A percentile compares a stretch with the other conserved stretches of the same genome.
phyloP scores from a whole-genome alignment of 2,329 filamentous ascomycete species.

The Pseudocercospora pini-densiflorae region DNA sequence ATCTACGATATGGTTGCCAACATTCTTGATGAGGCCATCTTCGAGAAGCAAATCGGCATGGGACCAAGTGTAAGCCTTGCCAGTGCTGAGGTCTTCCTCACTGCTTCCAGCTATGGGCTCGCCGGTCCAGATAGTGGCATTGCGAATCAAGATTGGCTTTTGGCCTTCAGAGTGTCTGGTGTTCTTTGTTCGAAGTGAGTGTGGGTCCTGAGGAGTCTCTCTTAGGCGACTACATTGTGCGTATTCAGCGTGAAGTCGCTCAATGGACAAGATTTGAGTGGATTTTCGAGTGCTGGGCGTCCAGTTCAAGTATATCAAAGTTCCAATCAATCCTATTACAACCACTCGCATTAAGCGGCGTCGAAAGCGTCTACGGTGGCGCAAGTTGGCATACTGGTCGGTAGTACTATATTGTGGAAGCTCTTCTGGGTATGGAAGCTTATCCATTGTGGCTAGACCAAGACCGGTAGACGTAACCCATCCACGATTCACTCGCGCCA shows the following conservation, averaged over 20 bases:
- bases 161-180: slow-evolving; percentile 64
- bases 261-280: slow-evolving; percentile 50
- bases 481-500: neutral
- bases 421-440: neutral
- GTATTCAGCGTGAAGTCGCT: slow-evolving; percentile 60
- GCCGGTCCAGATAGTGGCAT: slow-evolving; percentile 69
- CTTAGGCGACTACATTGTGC: slow-evolving; percentile 61
- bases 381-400: neutral
- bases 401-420: neutral
- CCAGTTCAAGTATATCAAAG: neutral
- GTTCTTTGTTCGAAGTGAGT: slow-evolving; percentile 61
- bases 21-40: slow-evolving; percentile 63
- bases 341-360: neutral
- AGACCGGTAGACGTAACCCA: neutral
- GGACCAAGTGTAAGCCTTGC: slow-evolving; percentile 65
- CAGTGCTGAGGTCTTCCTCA: slow-evolving; percentile 59
- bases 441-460: neutral
- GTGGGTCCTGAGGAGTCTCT: slow-evolving; percentile 60
- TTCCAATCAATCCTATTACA: neutral
- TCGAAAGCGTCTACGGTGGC: neutral
- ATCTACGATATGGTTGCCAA: slow-evolving; percentile 52
- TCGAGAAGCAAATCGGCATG: slow-evolving; percentile 65
- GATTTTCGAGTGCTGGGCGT: neutral
- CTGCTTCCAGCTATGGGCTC: slow-evolving; percentile 61
- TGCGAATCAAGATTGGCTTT: slow-evolving; percentile 66